Conservation (phyloP, 1,139 yeast species). For the Kurtzmaniella quercitrusa region DNA sequence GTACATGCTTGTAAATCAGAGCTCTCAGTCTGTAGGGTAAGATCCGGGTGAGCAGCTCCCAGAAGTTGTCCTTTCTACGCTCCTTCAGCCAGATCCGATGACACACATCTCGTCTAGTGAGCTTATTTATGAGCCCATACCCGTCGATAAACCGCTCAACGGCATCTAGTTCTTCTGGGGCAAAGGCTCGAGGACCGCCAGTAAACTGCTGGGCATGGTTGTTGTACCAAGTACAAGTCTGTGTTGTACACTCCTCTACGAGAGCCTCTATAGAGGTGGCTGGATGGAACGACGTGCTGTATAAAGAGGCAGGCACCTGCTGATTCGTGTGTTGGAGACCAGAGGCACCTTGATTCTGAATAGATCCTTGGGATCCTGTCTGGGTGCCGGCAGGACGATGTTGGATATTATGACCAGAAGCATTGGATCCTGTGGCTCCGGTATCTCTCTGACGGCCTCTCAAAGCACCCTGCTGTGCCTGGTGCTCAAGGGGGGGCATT, state of each 20-base stretch:
- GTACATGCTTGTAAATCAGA: conserved; percentile 84
- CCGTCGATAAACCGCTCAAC: conserved; percentile 69
- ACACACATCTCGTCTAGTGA: conserved; percentile 67
- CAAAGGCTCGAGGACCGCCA: conserved; percentile 46
- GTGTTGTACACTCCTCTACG: conserved; percentile 32
- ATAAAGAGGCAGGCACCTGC: conserved; percentile 10
- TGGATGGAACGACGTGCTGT: conserved; percentile 13
- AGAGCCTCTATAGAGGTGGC: conserved; percentile 29
- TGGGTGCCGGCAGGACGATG: neutral
- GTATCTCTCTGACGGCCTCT: neutral
- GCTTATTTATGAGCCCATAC: conserved; percentile 57
- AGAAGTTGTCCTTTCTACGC: conserved; percentile 79
- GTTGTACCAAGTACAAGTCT: conserved; percentile 37
- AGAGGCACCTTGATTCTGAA: neutral
- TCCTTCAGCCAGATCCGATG: conserved; percentile 85
- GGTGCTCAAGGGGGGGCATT: neutral
- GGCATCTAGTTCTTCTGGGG: conserved; percentile 61
- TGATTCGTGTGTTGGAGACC: neutral
- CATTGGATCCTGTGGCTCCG: neutral
- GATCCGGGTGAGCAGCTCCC: conserved; percentile 77
- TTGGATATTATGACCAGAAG: neutral
- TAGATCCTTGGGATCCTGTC: neutral
- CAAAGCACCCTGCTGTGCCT: conserved; percentile 2
- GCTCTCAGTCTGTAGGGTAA: conserved; percentile 84
- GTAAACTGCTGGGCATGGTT: conserved; percentile 22